phyloP scores from a whole-genome alignment of 805 yeast genomes.

The Cyberlindnera amylophila region DNA sequence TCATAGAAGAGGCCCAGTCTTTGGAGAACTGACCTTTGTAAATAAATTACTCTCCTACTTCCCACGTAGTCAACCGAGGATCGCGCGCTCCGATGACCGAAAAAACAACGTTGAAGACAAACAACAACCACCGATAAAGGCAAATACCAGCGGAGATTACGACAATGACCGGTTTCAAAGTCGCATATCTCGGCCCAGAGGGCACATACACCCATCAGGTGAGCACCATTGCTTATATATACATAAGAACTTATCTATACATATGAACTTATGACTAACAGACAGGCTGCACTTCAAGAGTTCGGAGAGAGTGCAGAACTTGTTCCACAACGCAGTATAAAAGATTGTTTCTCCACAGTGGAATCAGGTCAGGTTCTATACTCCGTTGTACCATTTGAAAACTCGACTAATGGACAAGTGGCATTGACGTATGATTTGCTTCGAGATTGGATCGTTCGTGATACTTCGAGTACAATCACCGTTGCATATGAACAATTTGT shows the following conservation, averaged over 20 bases:
- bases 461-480: conserved; percentile 3
- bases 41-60: no score
- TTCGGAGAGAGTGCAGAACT: conserved; percentile 32
- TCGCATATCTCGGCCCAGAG: conserved; percentile 81
- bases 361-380: conserved; percentile 46
- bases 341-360: conserved; percentile 59
- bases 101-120: no score
- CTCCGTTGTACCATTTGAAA: conserved; percentile 87
- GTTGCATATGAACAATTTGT: conserved; percentile 81
- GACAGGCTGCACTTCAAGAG: conserved; percentile 54
- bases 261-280: background rate
- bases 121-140: no score
- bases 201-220: conserved; percentile 94
- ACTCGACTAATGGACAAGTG: conserved; percentile 94
- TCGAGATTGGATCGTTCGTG: conserved; percentile 55
- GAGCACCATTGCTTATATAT: no score
- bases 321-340: conserved; percentile 29
- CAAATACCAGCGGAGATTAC: no score
- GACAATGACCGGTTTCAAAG: conserved; percentile 29
- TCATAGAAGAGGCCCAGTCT: conserved; percentile 72
- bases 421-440: conserved; percentile 79
- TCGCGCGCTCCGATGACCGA: no score
- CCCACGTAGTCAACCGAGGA: no score
- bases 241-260: conserved; percentile 1
- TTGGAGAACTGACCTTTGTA: conserved; percentile 41